These are phyloP conservation scores for Yamadazyma diddensiae DNA, from an alignment of 1,139 yeast species.

Conservation along the genomic window DNA sequence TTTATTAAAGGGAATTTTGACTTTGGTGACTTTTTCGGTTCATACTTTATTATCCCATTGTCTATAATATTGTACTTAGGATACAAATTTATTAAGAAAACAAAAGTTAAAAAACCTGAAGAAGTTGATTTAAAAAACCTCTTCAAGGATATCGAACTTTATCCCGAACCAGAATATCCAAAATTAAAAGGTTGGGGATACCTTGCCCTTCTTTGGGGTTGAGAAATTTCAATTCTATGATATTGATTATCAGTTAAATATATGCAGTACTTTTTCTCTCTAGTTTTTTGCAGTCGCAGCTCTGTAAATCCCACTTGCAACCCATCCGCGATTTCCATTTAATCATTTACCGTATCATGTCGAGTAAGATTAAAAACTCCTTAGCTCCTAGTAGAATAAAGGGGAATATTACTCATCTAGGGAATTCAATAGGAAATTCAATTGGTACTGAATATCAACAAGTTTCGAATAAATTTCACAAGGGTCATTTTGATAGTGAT, in stretches of 20 bases:
- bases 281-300: conserved; percentile 1
- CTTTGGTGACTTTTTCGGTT: conserved; percentile 31
- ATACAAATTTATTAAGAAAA: conserved; percentile 27
- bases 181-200: conserved; percentile 25
- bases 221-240: not conserved
- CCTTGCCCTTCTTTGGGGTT: conserved; percentile 23
- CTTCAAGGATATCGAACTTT: conserved; percentile 31
- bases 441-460: conserved; percentile 9
- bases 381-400: conserved; percentile 2
- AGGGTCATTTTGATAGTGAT: conserved; percentile 30
- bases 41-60: conserved; percentile 39
- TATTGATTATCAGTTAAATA: not conserved
- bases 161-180: conserved; percentile 35
- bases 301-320: not conserved
- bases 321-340: conserved; percentile 1
- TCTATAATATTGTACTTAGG: conserved; percentile 21
- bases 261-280: too few relatives aligned
- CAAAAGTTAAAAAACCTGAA: conserved; percentile 23
- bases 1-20: conserved; percentile 35
- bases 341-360: conserved; percentile 6
- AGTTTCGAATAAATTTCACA: conserved; percentile 13
- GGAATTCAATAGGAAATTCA: conserved; percentile 7
- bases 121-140: conserved; percentile 32
- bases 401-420: conserved; percentile 8
- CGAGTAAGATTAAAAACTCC: conserved; percentile 10